Evolutionary conservation across 371 early-diverging fungal species (phyloP).

Genomic region (Rhizopus arrhizus): DNA sequence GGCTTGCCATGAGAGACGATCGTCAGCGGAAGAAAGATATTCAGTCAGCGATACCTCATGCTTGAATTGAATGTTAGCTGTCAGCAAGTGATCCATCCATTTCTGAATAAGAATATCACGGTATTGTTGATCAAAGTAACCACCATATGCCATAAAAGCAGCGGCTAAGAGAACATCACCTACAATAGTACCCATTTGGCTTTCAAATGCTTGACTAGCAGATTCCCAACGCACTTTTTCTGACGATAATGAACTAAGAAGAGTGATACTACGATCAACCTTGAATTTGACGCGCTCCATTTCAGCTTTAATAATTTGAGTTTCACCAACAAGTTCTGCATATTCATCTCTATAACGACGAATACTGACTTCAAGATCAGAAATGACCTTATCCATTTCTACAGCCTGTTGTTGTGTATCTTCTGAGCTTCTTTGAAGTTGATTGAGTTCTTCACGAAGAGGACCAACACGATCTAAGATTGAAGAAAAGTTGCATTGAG

Average conservation of each 20-base stretch:
- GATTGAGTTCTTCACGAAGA: slow-evolving; percentile 88
- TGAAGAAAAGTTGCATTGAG: slow-evolving; percentile 91
- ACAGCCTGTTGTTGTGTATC: slow-evolving; percentile 74
- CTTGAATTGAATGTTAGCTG: slow-evolving; percentile 82
- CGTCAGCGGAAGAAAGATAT: slow-evolving; percentile 92
- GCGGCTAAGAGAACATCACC: slow-evolving; percentile 95
- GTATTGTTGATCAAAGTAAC: slow-evolving; percentile 96
- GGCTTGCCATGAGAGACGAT: slow-evolving; percentile 89
- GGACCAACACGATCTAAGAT: slow-evolving; percentile 96
- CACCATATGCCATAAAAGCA: slow-evolving; percentile 95
- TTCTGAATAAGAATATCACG: slow-evolving; percentile 77
- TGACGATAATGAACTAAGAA: slow-evolving; percentile 89
- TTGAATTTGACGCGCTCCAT: slow-evolving; percentile 93
- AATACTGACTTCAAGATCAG: slow-evolving; percentile 86
- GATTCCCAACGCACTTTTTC: slow-evolving; percentile 94
- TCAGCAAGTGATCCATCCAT: slow-evolving; percentile 79
- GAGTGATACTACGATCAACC: slow-evolving; percentile 88
- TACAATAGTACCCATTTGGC: slow-evolving; percentile 97
- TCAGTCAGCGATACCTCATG: slow-evolving; percentile 86
- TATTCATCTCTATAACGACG: slow-evolving; percentile 94
- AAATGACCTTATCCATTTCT: slow-evolving; percentile 80
- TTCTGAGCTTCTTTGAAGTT: slow-evolving; percentile 81
- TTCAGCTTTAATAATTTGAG: slow-evolving; percentile 89
- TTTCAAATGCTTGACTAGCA: slow-evolving; percentile 89
- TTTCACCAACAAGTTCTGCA: slow-evolving; percentile 91